These are phyloP conservation scores for Aspergillus calidoustus DNA, from an alignment of 2,329 filamentous ascomycete species.

Conservation along the genomic window DNA sequence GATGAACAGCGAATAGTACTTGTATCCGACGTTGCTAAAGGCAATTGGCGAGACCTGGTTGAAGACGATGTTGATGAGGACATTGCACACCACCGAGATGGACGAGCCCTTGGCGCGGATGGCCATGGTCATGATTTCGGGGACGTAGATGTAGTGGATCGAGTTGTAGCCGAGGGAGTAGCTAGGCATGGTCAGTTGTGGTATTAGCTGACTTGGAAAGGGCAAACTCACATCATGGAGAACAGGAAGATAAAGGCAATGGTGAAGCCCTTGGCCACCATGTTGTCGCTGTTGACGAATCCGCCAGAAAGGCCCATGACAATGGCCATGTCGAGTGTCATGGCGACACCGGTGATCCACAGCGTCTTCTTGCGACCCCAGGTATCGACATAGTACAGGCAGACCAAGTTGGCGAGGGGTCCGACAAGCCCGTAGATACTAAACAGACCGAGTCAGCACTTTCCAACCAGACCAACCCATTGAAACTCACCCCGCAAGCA, in stretches of 20 bases:
- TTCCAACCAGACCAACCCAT: neutral
- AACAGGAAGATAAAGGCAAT: conserved; percentile 16
- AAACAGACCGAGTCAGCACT: neutral
- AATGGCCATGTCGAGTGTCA: conserved; percentile 12
- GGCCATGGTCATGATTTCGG: conserved; percentile 31
- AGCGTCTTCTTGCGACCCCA: conserved; percentile 16
- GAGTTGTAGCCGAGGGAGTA: conserved; percentile 18
- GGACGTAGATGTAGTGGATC: conserved; percentile 20
- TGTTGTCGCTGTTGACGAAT: conserved; percentile 5
- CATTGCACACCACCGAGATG: conserved; percentile 37
- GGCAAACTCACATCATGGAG: conserved; percentile 7
- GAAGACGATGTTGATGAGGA: conserved; percentile 35
- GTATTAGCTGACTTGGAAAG: neutral
- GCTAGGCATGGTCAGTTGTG: neutral
- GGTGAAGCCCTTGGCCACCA: conserved; percentile 13
- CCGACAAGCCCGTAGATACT: conserved; percentile 15
- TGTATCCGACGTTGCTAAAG: conserved; percentile 42
- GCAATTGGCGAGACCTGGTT: conserved; percentile 42
- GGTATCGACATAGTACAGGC: conserved; percentile 14
- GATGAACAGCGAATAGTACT: conserved; percentile 48
- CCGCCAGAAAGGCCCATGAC: conserved; percentile 17
- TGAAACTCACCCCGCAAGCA: conserved; percentile 12
- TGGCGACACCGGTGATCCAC: conserved; percentile 12
- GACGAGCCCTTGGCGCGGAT: conserved; percentile 30
- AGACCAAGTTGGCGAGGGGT: conserved; percentile 9